A percentile compares a stretch with the other conserved stretches of the same genome.
phyloP scores from a whole-genome alignment of 345 rosid species.

The Toxicodendron radicans region DNA sequence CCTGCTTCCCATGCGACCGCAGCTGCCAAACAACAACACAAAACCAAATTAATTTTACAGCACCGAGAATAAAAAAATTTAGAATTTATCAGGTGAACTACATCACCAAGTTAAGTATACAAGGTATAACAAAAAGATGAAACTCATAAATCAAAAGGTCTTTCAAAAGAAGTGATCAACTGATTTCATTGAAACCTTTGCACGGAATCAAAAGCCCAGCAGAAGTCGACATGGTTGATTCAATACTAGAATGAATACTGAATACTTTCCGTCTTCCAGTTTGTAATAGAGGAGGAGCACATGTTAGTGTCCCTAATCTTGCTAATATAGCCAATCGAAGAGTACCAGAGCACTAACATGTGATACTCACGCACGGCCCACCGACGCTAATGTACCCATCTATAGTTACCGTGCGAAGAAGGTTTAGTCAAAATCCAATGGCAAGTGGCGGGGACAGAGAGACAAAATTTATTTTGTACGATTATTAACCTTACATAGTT shows the following conservation, averaged over 20 bases:
- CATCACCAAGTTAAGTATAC: neutral
- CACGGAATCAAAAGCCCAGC: constrained; percentile 29
- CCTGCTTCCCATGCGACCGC: constrained; percentile 44
- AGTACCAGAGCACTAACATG: neutral
- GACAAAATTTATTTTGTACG: neutral
- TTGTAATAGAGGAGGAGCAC: neutral
- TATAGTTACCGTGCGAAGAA: neutral
- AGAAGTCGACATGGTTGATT: constrained; percentile 25
- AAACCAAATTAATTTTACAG: neutral
- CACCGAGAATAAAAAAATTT: neutral
- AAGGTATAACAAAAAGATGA: too few species aligned
- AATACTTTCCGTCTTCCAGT: neutral
- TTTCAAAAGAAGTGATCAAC: neutral
- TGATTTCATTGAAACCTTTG: constrained; percentile 16
- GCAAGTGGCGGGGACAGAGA: neutral
- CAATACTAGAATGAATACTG: neutral
- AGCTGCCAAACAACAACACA: constrained; percentile 20
- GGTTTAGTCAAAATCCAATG: neutral
- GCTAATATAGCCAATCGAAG: neutral
- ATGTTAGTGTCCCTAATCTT: neutral
- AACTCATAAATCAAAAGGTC: too few species aligned
- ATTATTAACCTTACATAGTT: neutral
- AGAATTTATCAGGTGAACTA: neutral
- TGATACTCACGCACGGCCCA: neutral
- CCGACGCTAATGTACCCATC: neutral